A percentile compares a stretch with the other conserved stretches of the same genome.
These are phyloP conservation scores for Trichoderma erinaceum DNA, from an alignment of 495 filamentous ascomycete genomes.

Conservation along the genomic window DNA sequence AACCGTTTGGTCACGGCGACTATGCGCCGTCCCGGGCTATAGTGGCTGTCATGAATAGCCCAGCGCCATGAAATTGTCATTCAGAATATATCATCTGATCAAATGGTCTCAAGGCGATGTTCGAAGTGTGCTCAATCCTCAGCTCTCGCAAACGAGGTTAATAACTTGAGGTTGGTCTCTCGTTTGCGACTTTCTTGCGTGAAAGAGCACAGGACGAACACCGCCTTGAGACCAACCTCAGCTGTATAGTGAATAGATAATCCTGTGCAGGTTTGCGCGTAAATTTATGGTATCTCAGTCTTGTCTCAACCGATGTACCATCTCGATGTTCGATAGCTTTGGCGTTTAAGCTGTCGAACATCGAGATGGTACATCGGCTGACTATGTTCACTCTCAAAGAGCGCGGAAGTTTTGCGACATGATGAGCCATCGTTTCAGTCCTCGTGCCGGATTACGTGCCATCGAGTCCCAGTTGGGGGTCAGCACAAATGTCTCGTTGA, in stretches of 20 bases:
- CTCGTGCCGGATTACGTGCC: slow-evolving; percentile 26
- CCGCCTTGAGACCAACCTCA: not conserved
- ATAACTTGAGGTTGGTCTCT: not conserved
- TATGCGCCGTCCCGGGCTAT: no score
- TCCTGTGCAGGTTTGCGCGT: not conserved
- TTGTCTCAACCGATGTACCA: no score
- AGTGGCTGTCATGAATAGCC: not conserved
- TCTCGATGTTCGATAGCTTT: not conserved
- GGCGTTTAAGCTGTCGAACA: not conserved
- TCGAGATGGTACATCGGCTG: not conserved
- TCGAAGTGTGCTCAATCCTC: not conserved
- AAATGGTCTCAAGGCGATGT: not conserved
- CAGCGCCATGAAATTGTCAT: not conserved
- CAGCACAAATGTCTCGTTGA: slow-evolving; percentile 67
- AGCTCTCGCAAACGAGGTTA: not conserved
- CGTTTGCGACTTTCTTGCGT: not conserved
- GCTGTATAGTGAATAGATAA: not conserved
- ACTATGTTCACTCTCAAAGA: slow-evolving; percentile 17
- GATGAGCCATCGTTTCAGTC: slow-evolving; percentile 55
- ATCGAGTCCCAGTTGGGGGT: slow-evolving; percentile 60
- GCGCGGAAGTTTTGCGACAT: slow-evolving; percentile 65
- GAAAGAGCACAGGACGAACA: not conserved
- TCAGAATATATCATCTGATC: not conserved
- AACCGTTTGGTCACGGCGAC: no score
- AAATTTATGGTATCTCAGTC: not conserved